Evolutionary conservation across 2,329 filamentous ascomycete genomes (phyloP).

Genomic region (Colletotrichum orchidophilum): DNA sequence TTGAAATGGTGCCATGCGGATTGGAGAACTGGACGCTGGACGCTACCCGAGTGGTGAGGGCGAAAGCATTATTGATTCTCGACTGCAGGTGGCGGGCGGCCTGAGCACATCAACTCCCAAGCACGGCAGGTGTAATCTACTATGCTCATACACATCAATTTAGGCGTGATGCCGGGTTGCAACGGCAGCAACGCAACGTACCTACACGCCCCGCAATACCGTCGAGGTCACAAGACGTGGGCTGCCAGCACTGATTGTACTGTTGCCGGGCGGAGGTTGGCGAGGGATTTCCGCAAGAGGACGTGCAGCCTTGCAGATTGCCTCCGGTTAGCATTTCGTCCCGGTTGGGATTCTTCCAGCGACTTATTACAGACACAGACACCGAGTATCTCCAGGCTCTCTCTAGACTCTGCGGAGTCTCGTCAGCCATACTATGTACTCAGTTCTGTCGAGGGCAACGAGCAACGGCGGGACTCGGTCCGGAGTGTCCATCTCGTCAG

Average conservation of each 20-base stretch:
- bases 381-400: too few relatives aligned
- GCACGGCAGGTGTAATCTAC: slow-evolving; percentile 6
- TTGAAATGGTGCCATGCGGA: not conserved
- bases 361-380: not conserved
- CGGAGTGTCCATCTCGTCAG: not conserved
- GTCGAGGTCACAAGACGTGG: not conserved
- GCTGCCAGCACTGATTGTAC: not conserved
- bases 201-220: not conserved
- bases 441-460: not conserved
- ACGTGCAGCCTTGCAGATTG: slow-evolving; percentile 12
- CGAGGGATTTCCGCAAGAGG: slow-evolving; percentile 19
- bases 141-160: slow-evolving; percentile 10
- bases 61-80: slow-evolving; percentile 8
- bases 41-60: not conserved
- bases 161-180: not conserved
- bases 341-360: slow-evolving; percentile 2
- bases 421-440: not conserved
- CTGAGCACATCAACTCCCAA: slow-evolving; percentile 17
- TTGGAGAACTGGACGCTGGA: not conserved
- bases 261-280: not conserved
- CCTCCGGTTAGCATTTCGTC: slow-evolving; percentile 20
- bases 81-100: not conserved
- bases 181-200: not conserved
- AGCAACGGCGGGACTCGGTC: slow-evolving; percentile 11
- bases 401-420: too few relatives aligned